These are phyloP conservation scores for Sclerotinia minor DNA, from an alignment of 2,329 filamentous ascomycete genomes.

Conservation along the genomic window DNA sequence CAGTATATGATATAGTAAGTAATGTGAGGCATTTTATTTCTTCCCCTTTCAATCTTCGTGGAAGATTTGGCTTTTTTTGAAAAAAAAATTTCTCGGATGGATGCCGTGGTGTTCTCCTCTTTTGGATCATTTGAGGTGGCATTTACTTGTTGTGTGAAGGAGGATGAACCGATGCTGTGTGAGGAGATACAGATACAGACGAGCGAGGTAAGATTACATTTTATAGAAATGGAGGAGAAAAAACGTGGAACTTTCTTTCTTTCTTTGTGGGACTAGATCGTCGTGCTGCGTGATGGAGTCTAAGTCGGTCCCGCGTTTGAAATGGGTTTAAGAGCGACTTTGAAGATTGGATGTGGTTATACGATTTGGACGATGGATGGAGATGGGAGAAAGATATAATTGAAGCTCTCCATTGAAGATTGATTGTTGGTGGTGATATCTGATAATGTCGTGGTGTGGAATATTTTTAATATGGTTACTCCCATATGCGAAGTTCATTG, in stretches of 20 bases:
- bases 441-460: background rate
- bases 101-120: background rate
- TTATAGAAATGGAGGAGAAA: constrained; percentile 20
- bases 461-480: background rate
- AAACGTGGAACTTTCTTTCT: constrained; percentile 20
- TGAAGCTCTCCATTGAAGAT: background rate
- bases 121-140: background rate
- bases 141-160: background rate
- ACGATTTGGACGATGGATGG: background rate
- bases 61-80: background rate
- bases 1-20: background rate
- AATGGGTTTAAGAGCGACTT: background rate
- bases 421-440: background rate
- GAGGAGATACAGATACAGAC: background rate
- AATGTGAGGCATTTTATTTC: constrained; percentile 13
- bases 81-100: constrained; percentile 18
- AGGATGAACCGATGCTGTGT: constrained; percentile 13
- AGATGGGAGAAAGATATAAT: background rate
- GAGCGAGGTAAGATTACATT: too few relatives aligned
- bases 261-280: constrained; percentile 1
- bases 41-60: background rate
- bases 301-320: constrained; percentile 7
- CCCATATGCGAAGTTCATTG: background rate
- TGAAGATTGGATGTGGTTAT: background rate
- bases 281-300: constrained; percentile 16